These are phyloP conservation scores for Phytophthora rubi DNA, from an alignment of 352 stramenopile species.

Conservation along the genomic window DNA sequence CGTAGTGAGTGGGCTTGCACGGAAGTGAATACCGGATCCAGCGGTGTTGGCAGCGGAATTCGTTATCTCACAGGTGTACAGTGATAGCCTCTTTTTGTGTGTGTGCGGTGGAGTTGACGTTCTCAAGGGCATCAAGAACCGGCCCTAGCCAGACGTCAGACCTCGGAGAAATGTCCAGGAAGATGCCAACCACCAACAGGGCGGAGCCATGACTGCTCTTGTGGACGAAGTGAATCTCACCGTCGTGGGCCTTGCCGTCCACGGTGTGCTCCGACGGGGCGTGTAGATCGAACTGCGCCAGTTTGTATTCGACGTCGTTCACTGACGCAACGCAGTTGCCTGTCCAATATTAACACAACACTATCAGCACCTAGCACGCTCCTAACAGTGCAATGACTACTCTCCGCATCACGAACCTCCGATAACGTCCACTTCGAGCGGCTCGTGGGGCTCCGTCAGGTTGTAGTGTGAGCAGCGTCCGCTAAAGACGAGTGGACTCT, in stretches of 20 bases:
- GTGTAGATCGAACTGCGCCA: constrained; percentile 59
- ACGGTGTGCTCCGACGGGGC: constrained; percentile 65
- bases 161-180: constrained; percentile 24
- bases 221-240: constrained; percentile 73
- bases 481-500: constrained; percentile 36
- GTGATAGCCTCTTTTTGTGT: constrained; percentile 8
- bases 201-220: constrained; percentile 38
- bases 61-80: constrained; percentile 34
- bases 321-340: constrained; percentile 19
- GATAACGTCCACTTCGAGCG: constrained; percentile 33
- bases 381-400: too few species aligned
- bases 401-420: constrained; percentile 15
- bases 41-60: too few species aligned
- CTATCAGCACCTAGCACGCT: too few species aligned
- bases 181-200: constrained; percentile 53
- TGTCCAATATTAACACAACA: constrained; percentile 13
- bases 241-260: constrained; percentile 50
- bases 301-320: constrained; percentile 19
- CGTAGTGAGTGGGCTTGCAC: too few species aligned
- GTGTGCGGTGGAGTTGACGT: constrained; percentile 34
- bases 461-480: constrained; percentile 41
- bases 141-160: constrained; percentile 39
- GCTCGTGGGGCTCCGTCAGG: constrained; percentile 38
- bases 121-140: constrained; percentile 42
- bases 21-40: too few species aligned